Percentiles rank a stretch among this genome's conserved stretches.
Conservation (phyloP, 2,329 filamentous ascomycete species). For the Aspergillus oerlinghausenensis region DNA sequence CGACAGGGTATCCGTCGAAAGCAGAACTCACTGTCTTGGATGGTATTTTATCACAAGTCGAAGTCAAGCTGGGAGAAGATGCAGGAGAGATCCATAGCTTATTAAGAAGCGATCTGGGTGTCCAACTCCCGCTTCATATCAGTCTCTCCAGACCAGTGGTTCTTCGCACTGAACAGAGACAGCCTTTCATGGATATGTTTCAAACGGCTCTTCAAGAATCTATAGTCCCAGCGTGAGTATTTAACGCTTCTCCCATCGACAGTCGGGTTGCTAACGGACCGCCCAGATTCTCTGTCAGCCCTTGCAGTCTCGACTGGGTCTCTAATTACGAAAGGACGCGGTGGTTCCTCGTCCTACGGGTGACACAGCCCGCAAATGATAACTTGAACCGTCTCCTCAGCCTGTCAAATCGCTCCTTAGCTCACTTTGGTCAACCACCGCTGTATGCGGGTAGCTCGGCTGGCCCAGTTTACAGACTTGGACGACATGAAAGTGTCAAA, state of each 20-base stretch:
- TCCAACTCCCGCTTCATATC: conserved; percentile 78
- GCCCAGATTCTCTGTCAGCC: conserved; percentile 46
- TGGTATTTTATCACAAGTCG: conserved; percentile 22
- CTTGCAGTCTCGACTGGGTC: conserved; percentile 58
- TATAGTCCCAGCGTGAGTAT: conserved; percentile 43
- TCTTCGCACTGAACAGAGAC: conserved; percentile 67
- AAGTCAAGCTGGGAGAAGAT: conserved; percentile 40
- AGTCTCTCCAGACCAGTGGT: conserved; percentile 80
- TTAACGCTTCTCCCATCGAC: neutral
- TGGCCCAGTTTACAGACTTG: neutral
- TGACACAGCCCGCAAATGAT: conserved; percentile 47
- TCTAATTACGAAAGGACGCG: conserved; percentile 63
- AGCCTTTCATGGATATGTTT: conserved; percentile 60
- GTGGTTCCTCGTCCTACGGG: conserved; percentile 76
- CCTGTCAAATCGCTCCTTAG: conserved; percentile 61
- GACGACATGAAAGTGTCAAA: neutral
- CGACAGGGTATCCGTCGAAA: conserved; percentile 38
- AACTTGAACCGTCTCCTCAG: conserved; percentile 60
- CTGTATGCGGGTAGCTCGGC: conserved; percentile 54
- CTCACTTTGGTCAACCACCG: conserved; percentile 59
- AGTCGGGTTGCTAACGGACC: conserved; percentile 1
- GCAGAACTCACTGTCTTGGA: conserved; percentile 30
- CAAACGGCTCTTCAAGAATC: conserved; percentile 40
- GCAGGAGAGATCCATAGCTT: conserved; percentile 56
- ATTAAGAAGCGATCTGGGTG: conserved; percentile 71